Evolutionary conservation across 1,139 yeast species (phyloP), one percentile per base, ranked within the genome.

Genomic region (Saccharomyces hybrid): DNA sequence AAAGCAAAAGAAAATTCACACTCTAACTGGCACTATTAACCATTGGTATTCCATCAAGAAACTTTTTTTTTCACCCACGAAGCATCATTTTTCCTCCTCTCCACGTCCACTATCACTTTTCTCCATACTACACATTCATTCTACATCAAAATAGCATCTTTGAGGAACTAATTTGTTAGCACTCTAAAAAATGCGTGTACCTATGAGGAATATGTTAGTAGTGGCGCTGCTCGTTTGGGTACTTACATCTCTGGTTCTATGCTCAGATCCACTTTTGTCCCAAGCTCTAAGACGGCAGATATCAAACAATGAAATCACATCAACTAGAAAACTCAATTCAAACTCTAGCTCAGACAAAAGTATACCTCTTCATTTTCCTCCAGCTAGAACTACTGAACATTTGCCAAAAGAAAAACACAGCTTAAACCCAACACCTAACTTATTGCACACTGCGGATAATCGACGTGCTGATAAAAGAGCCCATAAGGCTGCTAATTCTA

Each of bases 401-500:
- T 38, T 16, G 1, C 23, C 23, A 16, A 38, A 38, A 2, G 13
- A 38, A 9, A 38, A 38, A 9, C n/a, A 1, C 44, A 38, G 25
- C n/a, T 38, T 13, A 9, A 16, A 38, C 9, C 44, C 44, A 16
- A 38, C 44, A 9, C 48, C 31, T 28, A 46, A 28, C 4, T 8
- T 11, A 3, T 46, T 9, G 2, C 3, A 46, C 3, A 11, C 48
- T 28, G 23, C 13, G 7, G n/a, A 53, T 48, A 31, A 23, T 11
- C 28, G 6, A n/a, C 42, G 38, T n/a, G 28, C 28, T 49, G 27
- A 25, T 32, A 48, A 46, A 13, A 26, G 20, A 20, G n/a, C 46
- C 13, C 48, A 46, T 6, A 53, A 51, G 5, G 51, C 46, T 28
- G 51, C 58, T 25, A 56, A 55, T 6, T 49, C 50, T 4, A 42